Evolutionary conservation across 768 basidiomycete species (phyloP).

Genomic region (Tulasnella sp.): DNA sequence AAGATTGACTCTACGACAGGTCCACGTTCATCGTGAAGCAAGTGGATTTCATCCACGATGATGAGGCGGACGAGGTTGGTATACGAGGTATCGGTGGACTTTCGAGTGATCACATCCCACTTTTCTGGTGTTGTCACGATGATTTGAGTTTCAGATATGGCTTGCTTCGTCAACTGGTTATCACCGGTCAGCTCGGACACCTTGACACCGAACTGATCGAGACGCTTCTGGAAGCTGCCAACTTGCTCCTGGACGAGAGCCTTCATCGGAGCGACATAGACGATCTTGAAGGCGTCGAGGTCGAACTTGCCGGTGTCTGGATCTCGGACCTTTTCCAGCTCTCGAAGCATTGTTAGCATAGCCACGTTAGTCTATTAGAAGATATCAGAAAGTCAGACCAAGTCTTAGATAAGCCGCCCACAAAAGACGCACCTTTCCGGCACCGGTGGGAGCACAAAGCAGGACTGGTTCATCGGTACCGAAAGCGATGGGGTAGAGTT

Average conservation of each 20-base stretch:
- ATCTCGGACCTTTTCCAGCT: conserved; percentile 81
- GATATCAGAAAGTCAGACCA: not conserved
- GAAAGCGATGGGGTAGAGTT: conserved; percentile 86
- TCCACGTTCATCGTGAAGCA: conserved; percentile 95
- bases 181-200: conserved; percentile 97
- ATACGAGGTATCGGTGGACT: conserved; percentile 93
- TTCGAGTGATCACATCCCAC: conserved; percentile 99
- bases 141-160: conserved; percentile 93
- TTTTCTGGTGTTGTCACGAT: conserved; percentile 99
- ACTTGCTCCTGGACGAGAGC: conserved; percentile 99
- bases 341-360: conserved; percentile 88
- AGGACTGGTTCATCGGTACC: conserved; percentile 91
- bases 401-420: not conserved
- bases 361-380: conserved; percentile 85
- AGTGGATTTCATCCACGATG: conserved; percentile 97
- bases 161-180: conserved; percentile 94
- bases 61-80: conserved; percentile 93
- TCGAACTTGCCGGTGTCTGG: conserved; percentile 72
- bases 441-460: conserved; percentile 96
- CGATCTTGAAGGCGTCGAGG: conserved; percentile 86
- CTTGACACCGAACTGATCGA: conserved; percentile 62
- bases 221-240: conserved; percentile 78
- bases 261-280: conserved; percentile 99
- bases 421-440: conserved; percentile 70
- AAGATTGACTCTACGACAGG: conserved; percentile 90